Base-by-base conservation (phyloP, 495 filamentous ascomycete species). In the Aspergillus carlsbadensis region DNA sequence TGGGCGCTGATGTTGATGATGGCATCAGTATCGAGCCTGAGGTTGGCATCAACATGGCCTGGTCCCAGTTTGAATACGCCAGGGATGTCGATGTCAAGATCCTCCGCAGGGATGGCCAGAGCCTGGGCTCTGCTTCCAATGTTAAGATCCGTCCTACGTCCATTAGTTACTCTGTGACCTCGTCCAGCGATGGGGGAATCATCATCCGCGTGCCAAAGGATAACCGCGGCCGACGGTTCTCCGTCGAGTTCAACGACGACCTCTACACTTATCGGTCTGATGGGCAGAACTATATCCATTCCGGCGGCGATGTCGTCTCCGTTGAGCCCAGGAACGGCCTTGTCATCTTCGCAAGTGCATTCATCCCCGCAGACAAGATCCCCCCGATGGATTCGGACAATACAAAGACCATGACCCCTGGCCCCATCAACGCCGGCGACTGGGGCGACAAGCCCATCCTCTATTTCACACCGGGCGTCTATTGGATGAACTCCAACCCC, bases 311-410 rank as follows among this genome's bases (percentile, higher is more conserved):
- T n/a, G 37, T 60, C 20, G 58, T 60, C n/a, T 53, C 44, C 5
- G 39, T 51, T 15, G 65, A 68, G 40, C 65, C 66, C 17, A 39
- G 11, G 14, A 65, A 67, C 42, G 44, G 62, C 1, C 65, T 69
- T 17, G 6, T 69, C 6, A 63, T 69, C 34, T 69, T 69, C 52
- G 66, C 66, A 10, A 65, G 62, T 48, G 55, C 65, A 5, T 64
- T 59, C 40, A 56, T 60, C 3, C 55, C 58, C 14, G 40, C 57
- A 2, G 47, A 56, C 36, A 36, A 52, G 46, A 53, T 61, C 33
- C 59, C 60, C 7, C 14, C 13, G 26, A 40, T 52, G 46, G n/a
- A 36, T 18, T 3, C 5, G 1, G 48, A 22, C 48, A 52, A 52
- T 14, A 39, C 29, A 7, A 22, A 40, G 36, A 43, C 24, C 13